Conservation (phyloP, 768 basidiomycete species). For the Multifurca ochricompacta region DNA sequence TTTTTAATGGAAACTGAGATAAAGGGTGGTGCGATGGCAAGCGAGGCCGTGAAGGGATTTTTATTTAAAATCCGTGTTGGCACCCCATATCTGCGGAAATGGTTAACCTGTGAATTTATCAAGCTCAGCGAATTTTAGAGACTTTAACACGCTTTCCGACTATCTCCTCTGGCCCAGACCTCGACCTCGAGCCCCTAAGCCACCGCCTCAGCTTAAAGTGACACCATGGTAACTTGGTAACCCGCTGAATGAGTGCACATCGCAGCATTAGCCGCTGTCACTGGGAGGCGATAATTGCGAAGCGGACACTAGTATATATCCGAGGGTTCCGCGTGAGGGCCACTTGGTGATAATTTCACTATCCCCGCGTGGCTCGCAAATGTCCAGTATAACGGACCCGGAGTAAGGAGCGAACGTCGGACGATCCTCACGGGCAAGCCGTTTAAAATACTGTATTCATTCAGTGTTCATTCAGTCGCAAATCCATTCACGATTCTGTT, state of each 20-base stretch:
- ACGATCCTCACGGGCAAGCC: neutral
- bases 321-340: neutral
- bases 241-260: neutral
- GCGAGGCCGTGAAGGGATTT: no score
- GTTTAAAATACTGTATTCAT: neutral
- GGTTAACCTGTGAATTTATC: no score
- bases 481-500: neutral
- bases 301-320: neutral
- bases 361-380: neutral
- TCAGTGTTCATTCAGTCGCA: neutral
- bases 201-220: neutral
- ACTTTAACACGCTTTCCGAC: neutral
- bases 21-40: no score
- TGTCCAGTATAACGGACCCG: neutral
- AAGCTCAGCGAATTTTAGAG: neutral
- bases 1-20: no score
- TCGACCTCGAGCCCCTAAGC: neutral
- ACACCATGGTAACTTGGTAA: neutral
- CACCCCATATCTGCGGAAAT: no score
- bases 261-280: neutral
- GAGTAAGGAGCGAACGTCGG: neutral
- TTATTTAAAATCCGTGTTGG: no score
- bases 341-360: neutral
- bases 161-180: neutral
- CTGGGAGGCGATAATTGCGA: neutral